Evolutionary conservation across 192 early-diverging fungal genomes (phyloP).

Genomic region (Thoreauomyces humboldtii): DNA sequence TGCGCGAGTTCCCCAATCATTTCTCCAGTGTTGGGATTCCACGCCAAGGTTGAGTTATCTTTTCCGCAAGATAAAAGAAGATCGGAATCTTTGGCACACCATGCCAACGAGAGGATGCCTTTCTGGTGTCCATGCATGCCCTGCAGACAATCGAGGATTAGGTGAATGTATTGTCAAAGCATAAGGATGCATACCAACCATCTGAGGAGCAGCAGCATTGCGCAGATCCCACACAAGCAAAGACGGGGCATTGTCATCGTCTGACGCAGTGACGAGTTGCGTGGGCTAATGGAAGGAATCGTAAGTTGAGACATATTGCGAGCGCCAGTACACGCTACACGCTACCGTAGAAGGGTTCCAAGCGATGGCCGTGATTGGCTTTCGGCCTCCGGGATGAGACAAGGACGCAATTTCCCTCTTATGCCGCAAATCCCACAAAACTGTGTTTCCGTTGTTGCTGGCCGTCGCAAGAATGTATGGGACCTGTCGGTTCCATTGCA

Average conservation of each 20-base stretch:
- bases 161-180: not conserved
- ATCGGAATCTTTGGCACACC: constrained; percentile 93
- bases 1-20: constrained; percentile 86
- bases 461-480: constrained; percentile 91
- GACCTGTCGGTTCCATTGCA: constrained; percentile 92
- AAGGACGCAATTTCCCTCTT: constrained; percentile 83
- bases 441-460: constrained; percentile 86
- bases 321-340: not conserved
- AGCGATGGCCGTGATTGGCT: constrained; percentile 74
- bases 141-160: constrained; percentile 9
- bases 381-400: constrained; percentile 60
- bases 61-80: constrained; percentile 92
- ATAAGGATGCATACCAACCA: constrained; percentile 20
- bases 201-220: constrained; percentile 90
- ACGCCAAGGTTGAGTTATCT: constrained; percentile 90
- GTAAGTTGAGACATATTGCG: no score
- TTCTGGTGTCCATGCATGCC: constrained; percentile 82
- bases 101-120: constrained; percentile 87
- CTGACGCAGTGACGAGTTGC: constrained; percentile 87
- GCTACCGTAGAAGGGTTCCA: constrained; percentile 83
- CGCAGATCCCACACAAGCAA: constrained; percentile 94
- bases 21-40: constrained; percentile 82
- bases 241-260: constrained; percentile 87
- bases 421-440: constrained; percentile 93
- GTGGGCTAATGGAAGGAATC: constrained; percentile 60